These are phyloP conservation scores for Heliocybe sulcata DNA, from an alignment of 1,284 basidiomycete species.

Conservation along the genomic window DNA sequence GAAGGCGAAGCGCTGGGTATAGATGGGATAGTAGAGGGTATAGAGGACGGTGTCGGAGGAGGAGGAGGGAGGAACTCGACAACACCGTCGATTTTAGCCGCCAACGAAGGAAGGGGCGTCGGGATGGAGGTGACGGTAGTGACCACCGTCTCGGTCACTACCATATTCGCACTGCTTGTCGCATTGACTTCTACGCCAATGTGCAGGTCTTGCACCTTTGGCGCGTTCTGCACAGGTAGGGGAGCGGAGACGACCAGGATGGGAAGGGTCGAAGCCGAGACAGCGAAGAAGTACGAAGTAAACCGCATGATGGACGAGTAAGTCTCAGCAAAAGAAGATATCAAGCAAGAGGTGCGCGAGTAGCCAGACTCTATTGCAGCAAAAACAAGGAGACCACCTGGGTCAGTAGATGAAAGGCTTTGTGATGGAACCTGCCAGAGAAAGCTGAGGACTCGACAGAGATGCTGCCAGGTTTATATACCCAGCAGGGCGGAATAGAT, in stretches of 20 bases:
- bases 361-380: not conserved
- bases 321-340: not conserved
- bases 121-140: not conserved
- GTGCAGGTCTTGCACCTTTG: not conserved
- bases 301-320: not conserved
- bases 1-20: not conserved
- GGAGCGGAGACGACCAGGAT: not conserved
- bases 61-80: not conserved
- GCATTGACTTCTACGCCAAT: not conserved
- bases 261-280: not conserved
- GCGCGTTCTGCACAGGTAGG: not conserved
- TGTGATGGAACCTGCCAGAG: not conserved
- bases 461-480: not conserved
- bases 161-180: not conserved
- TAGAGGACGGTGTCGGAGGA: not conserved
- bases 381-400: not conserved
- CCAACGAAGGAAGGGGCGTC: not conserved
- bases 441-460: not conserved
- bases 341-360: not conserved
- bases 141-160: not conserved
- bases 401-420: not conserved
- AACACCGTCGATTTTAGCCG: not conserved
- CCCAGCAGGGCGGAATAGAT: not conserved
- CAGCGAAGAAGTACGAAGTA: constrained; percentile 1
- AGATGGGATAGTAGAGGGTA: not conserved